A percentile compares a stretch with the other conserved stretches of the same genome.
phyloP scores from a whole-genome alignment of 1,284 basidiomycete genomes.

The Anthracocystis walkeri region DNA sequence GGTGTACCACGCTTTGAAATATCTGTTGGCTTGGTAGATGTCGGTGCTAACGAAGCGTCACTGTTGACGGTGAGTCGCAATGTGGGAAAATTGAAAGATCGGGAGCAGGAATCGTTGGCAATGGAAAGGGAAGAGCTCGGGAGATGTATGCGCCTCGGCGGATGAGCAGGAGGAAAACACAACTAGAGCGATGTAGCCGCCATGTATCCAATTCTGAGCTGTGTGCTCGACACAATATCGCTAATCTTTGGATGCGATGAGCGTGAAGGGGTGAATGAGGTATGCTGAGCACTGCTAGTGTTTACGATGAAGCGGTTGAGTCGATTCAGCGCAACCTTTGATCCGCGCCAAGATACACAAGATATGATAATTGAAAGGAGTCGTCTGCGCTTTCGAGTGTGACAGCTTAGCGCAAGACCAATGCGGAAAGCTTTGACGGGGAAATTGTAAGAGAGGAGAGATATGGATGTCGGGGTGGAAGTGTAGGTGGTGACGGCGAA shows the following conservation, averaged over 20 bases:
- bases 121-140: not conserved
- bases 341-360: too few species aligned
- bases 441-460: not conserved
- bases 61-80: not conserved
- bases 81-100: not conserved
- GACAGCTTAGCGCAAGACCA: constrained; percentile 1
- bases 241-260: not conserved
- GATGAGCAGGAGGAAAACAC: not conserved
- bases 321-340: not conserved
- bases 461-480: not conserved
- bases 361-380: too few species aligned
- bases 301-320: too few species aligned
- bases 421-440: not conserved
- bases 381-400: too few species aligned
- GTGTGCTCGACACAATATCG: not conserved
- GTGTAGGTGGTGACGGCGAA: not conserved
- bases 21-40: not conserved
- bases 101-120: not conserved
- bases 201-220: not conserved
- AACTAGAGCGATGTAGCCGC: not conserved
- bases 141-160: not conserved
- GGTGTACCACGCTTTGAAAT: too few species aligned
- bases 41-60: not conserved
- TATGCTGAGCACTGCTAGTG: not conserved
- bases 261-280: not conserved